A percentile compares a stretch with the other conserved stretches of the same genome.
phyloP scores from a whole-genome alignment of 768 basidiomycete genomes.

The Mycena galopus region DNA sequence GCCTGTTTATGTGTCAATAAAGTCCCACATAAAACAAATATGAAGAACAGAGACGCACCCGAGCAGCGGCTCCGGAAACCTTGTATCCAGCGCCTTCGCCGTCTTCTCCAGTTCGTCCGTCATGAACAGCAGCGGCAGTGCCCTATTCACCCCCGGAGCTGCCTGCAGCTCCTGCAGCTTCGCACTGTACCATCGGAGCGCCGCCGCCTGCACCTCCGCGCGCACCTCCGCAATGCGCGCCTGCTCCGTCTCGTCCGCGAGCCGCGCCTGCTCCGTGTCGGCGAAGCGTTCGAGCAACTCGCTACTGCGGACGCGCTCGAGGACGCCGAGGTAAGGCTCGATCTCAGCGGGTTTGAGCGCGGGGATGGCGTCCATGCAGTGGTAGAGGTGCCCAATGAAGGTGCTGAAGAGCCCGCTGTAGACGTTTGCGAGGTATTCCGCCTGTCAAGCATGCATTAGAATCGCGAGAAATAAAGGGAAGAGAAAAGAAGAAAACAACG shows the following conservation, averaged over 20 bases:
- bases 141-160: constrained; percentile 83
- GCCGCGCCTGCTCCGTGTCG: constrained; percentile 51
- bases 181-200: constrained; percentile 70
- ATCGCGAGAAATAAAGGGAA: constrained; percentile 6
- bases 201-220: constrained; percentile 70
- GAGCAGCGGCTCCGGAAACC: constrained; percentile 86
- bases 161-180: constrained; percentile 75
- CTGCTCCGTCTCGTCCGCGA: constrained; percentile 6
- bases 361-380: constrained; percentile 84
- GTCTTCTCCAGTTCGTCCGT: constrained; percentile 92
- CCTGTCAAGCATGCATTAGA: constrained; percentile 52
- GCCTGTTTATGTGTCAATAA: not conserved
- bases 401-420: constrained; percentile 87
- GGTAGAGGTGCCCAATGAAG: constrained; percentile 88
- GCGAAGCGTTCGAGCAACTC: constrained; percentile 73
- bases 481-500: constrained; percentile 55
- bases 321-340: constrained; percentile 70
- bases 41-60: constrained; percentile 62
- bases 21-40: not conserved
- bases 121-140: constrained; percentile 84
- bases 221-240: not conserved
- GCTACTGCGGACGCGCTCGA: constrained; percentile 77
- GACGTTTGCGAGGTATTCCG: constrained; percentile 74
- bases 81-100: constrained; percentile 88
- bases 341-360: constrained; percentile 79